phyloP scores from a whole-genome alignment of 75 land plant genomes.

The Pinus albicaulis region DNA sequence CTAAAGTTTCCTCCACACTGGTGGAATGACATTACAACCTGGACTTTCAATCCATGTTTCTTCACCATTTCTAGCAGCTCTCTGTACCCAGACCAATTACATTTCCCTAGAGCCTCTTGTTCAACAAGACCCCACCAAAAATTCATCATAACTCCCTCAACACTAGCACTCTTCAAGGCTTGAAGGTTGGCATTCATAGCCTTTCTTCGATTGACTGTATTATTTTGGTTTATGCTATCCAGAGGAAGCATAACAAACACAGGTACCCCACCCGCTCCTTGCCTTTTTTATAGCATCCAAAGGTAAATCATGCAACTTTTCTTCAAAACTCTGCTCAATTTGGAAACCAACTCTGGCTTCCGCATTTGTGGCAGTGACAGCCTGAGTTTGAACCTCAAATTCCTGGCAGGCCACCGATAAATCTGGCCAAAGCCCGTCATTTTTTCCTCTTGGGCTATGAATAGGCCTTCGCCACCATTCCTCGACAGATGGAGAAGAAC shows the following conservation, averaged over 20 bases:
- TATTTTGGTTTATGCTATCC: slow-evolving; percentile 62
- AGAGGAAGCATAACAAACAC: slow-evolving; percentile 92
- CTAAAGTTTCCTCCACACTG: slow-evolving; percentile 95
- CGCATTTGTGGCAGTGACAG: slow-evolving; percentile 5
- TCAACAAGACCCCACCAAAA: slow-evolving; percentile 98
- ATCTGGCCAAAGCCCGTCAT: slow-evolving; percentile 33
- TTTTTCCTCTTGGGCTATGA: not conserved
- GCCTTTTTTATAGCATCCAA: not conserved
- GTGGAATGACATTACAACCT: slow-evolving; percentile 95
- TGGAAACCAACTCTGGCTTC: not conserved
- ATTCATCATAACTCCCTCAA: slow-evolving; percentile 90
- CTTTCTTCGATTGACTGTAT: slow-evolving; percentile 59
- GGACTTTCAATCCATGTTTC: slow-evolving; percentile 78
- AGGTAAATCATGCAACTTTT: slow-evolving; percentile 2
- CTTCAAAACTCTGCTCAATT: slow-evolving; percentile 11
- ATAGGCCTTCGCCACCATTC: not conserved
- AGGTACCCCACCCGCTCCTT: slow-evolving; percentile 51
- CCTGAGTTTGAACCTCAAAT: slow-evolving; percentile 12
- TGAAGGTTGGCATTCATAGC: slow-evolving; percentile 74
- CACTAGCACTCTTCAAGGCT: slow-evolving; percentile 92
- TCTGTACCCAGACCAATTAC: slow-evolving; percentile 77
- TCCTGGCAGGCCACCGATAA: slow-evolving; percentile 63
- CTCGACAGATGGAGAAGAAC: slow-evolving; percentile 18
- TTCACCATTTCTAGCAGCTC: slow-evolving; percentile 82
- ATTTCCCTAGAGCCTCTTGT: slow-evolving; percentile 58